phyloP scores from a whole-genome alignment of 2,329 filamentous ascomycete species.

The Thielaviopsis punctulata region DNA sequence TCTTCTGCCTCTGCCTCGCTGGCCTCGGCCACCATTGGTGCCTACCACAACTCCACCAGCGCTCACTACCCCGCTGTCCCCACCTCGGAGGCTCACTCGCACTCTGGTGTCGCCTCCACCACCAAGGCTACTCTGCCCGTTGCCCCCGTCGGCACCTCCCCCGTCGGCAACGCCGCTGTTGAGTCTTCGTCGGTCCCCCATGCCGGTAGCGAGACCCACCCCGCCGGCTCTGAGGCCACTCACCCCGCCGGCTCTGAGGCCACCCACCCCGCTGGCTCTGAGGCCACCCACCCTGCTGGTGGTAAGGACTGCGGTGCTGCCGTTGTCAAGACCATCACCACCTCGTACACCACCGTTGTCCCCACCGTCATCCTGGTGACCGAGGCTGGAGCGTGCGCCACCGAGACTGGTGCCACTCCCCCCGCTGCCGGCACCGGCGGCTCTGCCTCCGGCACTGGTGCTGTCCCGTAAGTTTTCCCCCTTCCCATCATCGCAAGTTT shows the following conservation, averaged over 20 bases:
- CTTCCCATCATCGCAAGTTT: neutral
- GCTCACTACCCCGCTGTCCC: conserved; percentile 11
- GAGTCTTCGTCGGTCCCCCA: conserved; percentile 9
- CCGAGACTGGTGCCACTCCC: conserved; percentile 15
- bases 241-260: conserved; percentile 3
- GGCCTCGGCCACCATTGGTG: conserved; percentile 4
- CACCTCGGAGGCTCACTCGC: neutral
- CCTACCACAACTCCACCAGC: conserved; percentile 12
- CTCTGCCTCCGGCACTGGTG: conserved; percentile 24
- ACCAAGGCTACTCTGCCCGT: conserved; percentile 12
- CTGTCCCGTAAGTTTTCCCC: conserved; percentile 19
- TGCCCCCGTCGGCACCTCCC: conserved; percentile 5
- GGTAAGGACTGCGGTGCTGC: conserved; percentile 18
- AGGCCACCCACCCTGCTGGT: conserved; percentile 15
- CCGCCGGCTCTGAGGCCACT: conserved; percentile 9
- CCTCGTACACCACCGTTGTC: conserved; percentile 37
- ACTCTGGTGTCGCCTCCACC: conserved; percentile 6
- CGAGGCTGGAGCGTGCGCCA: conserved; percentile 24
- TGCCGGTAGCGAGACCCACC: conserved; percentile 11
- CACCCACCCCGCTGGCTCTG: conserved; percentile 13
- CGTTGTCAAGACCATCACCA: conserved; percentile 34
- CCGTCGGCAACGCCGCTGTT: conserved; percentile 10
- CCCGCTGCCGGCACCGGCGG: conserved; percentile 20
- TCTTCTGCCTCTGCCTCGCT: conserved; percentile 3
- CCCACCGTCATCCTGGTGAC: conserved; percentile 32